Base-by-base conservation (phyloP, 257 asterid species). In the Verbena officinalis region DNA sequence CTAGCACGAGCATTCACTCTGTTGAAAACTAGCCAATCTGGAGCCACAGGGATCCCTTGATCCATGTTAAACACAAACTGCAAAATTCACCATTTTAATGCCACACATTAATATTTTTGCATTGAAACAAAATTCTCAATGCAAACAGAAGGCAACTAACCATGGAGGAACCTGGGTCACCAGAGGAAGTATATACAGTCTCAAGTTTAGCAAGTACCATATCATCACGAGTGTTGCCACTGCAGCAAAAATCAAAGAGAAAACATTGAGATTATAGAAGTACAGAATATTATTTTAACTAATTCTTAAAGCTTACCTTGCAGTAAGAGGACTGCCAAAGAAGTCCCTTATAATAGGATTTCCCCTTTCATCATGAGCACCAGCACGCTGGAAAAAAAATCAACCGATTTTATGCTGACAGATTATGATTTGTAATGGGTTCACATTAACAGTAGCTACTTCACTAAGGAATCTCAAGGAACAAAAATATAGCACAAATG, bases 251-350 rank as follows among this genome's bases (percentile, higher is more conserved):
- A 31, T 17, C 14, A 39, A n/a, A 70, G 54, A 15, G 34, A 50
- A 45, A 7, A 17, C 39, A 17, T 34, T 45, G 60, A 15, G 43
- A 0, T 4, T 36, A 64, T 23, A 40, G 10, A 42, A 50, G n/a
- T 17, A 52, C 59, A 43, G 30, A 53, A 72, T 40, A 62, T n/a
- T n/a, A 39, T 9, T 2, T 43, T 33, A 55, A 44, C 54, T 55
- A 22, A 59, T 44, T 65, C 23, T 40, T 68, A 34, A 51, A 48
- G 44, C 10, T 71, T 75, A 90, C 99, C 99, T 93, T 51, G 99
- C 96, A 67, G 97, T 93, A 55, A 93, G 95, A 60, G 99, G 99
- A 75, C 97, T 83, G 68, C 97, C 91, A 76, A 78, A 93, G 80
- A 84, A 84, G 77, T 93, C 99, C 75, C 96, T 81, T 75, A 84